Percentiles rank a stretch among this genome's conserved stretches.
Conservation (phyloP, 495 filamentous ascomycete genomes). For the Margaritispora aquatica region DNA sequence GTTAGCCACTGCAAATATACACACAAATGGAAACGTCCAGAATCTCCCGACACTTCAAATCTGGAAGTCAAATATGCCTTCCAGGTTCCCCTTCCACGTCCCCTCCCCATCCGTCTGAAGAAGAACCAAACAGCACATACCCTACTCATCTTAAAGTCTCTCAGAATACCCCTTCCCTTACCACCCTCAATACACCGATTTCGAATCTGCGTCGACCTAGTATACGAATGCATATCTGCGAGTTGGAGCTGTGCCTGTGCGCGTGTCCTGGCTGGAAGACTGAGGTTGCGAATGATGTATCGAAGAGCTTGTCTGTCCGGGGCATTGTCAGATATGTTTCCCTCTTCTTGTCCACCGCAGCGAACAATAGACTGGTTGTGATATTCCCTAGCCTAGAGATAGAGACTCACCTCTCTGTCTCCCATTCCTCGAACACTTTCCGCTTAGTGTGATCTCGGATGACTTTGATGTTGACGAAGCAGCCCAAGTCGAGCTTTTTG, state of each 20-base stretch:
- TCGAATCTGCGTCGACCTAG: constrained; percentile 83
- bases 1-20: not conserved
- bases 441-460: constrained; percentile 95
- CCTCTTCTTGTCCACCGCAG: not conserved
- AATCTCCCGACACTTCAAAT: no score
- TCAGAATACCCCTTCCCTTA: constrained; percentile 75
- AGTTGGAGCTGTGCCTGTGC: constrained; percentile 90
- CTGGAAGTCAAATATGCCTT: no score
- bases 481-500: constrained; percentile 80
- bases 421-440: constrained; percentile 78
- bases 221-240: constrained; percentile 91
- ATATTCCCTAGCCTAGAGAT: not conserved
- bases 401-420: constrained; percentile 68
- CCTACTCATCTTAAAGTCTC: constrained; percentile 84
- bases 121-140: constrained; percentile 49
- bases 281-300: constrained; percentile 89
- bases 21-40: no score
- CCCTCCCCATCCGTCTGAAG: not conserved
- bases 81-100: no score
- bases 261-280: constrained; percentile 69
- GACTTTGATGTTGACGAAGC: constrained; percentile 73
- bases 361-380: not conserved
- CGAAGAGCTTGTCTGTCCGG: constrained; percentile 80
- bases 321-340: not conserved
- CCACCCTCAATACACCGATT: constrained; percentile 90